Conservation (phyloP, 116 monocot species). For the Cymodocea nodosa region DNA sequence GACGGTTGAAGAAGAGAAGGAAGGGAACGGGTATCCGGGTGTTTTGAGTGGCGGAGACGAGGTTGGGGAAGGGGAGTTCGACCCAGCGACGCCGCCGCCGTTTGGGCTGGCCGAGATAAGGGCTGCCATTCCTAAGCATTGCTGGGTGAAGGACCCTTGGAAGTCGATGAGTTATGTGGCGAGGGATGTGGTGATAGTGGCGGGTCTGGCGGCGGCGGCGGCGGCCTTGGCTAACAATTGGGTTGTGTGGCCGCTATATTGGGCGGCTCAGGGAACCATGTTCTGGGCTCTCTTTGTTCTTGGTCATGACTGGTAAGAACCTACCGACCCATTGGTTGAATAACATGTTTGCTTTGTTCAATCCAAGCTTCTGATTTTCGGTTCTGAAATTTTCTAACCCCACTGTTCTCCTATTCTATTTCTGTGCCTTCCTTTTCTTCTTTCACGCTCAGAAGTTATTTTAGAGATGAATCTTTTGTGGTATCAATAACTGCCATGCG, state of each 20-base stretch:
- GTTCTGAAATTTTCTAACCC: not conserved
- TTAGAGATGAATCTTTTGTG: not conserved
- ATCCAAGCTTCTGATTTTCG: not conserved
- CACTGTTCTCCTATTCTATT: not conserved
- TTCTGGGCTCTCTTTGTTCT: conserved; percentile 47
- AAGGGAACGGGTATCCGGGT: too few species aligned
- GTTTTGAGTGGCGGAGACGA: not conserved
- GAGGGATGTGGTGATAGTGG: conserved; percentile 22
- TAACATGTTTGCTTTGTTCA: not conserved
- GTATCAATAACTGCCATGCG: not conserved
- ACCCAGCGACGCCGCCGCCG: conserved; percentile 26
- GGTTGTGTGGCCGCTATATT: conserved; percentile 31
- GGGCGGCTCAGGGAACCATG: conserved; percentile 42
- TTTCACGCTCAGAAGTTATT: not conserved
- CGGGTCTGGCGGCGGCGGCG: conserved; percentile 19
- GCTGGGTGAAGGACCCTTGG: conserved; percentile 35
- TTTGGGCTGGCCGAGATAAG: conserved; percentile 38
- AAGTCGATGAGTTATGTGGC: conserved; percentile 28
- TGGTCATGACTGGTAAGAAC: conserved; percentile 36
- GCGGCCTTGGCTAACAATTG: conserved; percentile 15
- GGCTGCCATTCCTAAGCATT: conserved; percentile 28
- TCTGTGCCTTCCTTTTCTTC: not conserved
- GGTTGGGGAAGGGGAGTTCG: conserved; percentile 13
- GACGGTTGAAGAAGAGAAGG: conserved; percentile 1
- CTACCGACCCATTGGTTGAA: too few species aligned